phyloP scores from a whole-genome alignment of 1,139 yeast genomes.

The Geotrichum klebahnii region DNA sequence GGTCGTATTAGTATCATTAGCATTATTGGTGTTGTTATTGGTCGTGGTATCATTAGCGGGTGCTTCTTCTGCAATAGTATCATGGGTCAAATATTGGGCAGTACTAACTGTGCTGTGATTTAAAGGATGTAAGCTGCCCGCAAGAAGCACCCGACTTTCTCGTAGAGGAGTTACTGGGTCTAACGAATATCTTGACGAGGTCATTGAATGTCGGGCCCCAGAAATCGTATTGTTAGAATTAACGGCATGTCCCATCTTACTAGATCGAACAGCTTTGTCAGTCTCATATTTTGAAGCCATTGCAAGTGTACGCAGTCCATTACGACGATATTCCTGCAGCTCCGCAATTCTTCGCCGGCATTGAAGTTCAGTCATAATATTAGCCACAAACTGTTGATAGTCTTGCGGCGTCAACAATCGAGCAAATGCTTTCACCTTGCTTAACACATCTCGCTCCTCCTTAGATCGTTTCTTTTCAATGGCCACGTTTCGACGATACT shows the following conservation, averaged over 20 bases:
- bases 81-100: slow-evolving; percentile 12
- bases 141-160: slow-evolving; percentile 1
- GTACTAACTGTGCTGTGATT: slow-evolving; percentile 15
- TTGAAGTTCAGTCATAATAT: slow-evolving; percentile 69
- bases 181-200: slow-evolving; percentile 14
- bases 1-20: neutral
- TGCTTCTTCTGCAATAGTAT: too few species aligned
- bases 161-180: slow-evolving; percentile 13
- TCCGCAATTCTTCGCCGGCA: slow-evolving; percentile 81
- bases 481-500: slow-evolving; percentile 74
- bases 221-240: slow-evolving; percentile 17
- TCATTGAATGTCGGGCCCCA: slow-evolving; percentile 21
- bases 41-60: too few species aligned
- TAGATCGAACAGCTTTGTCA: slow-evolving; percentile 56
- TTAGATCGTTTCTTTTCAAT: slow-evolving; percentile 75
- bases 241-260: slow-evolving; percentile 27
- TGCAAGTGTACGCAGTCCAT: slow-evolving; percentile 81
- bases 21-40: too few species aligned
- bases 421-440: slow-evolving; percentile 73
- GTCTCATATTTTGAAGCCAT: slow-evolving; percentile 83
- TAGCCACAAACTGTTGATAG: slow-evolving; percentile 67
- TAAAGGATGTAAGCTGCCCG: slow-evolving; percentile 17
- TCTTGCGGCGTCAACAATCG: slow-evolving; percentile 76
- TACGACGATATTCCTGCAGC: slow-evolving; percentile 86
- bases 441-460: slow-evolving; percentile 81